Evolutionary conservation across 768 basidiomycete species (phyloP).

Genomic region (Boletus reticuloceps): DNA sequence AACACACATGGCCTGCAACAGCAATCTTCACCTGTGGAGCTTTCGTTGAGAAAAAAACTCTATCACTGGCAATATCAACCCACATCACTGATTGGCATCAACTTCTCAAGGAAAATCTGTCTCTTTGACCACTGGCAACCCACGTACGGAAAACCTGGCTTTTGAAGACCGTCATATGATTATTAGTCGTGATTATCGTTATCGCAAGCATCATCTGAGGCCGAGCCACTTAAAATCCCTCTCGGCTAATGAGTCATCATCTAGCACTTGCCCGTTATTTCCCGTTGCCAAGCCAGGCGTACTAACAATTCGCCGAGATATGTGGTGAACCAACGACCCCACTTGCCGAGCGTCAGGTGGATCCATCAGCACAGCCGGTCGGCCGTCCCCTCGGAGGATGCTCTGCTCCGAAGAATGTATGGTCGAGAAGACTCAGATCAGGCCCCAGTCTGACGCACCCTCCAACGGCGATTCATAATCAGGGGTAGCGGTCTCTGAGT

Average conservation of each 20-base stretch:
- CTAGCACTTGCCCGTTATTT: background rate
- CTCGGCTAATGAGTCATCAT: conserved; percentile 5
- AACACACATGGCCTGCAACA: background rate
- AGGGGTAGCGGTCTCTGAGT: conserved; percentile 1
- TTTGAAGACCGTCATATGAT: too few species aligned
- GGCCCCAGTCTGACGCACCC: background rate
- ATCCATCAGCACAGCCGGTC: conserved; percentile 14
- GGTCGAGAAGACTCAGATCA: background rate
- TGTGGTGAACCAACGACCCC: background rate
- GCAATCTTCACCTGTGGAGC: background rate
- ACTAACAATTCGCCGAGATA: background rate
- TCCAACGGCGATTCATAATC: conserved; percentile 9
- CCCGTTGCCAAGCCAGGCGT: background rate
- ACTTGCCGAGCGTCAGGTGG: conserved; percentile 10
- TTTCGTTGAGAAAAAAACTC: background rate
- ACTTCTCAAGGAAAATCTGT: background rate
- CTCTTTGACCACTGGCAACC: background rate
- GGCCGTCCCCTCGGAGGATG: conserved; percentile 7
- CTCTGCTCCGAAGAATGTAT: conserved; percentile 4
- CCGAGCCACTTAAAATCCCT: conserved; percentile 3
- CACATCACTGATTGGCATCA: conserved; percentile 6
- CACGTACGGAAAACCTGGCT: background rate
- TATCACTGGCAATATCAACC: background rate
- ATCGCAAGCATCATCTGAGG: background rate
- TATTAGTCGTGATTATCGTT: background rate